Conservation (phyloP, 148 eudicot genomes). For the Vaccinium corymbosum region DNA sequence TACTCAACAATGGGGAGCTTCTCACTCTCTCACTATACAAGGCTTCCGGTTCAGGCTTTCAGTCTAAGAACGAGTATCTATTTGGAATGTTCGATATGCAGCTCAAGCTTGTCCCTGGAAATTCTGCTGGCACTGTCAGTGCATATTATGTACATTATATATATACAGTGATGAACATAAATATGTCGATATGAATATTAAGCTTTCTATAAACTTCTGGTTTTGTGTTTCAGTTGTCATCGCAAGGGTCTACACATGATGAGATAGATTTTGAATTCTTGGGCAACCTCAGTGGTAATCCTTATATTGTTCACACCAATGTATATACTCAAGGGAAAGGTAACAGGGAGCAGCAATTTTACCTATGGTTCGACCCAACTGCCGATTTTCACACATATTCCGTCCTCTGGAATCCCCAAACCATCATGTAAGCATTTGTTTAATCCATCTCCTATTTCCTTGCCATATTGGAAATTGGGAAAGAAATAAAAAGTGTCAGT, state of each 20-base stretch:
- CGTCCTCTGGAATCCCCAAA: conserved; percentile 4
- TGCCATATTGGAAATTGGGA: not conserved
- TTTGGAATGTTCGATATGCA: not conserved
- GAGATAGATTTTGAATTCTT: conserved; percentile 6
- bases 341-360: not conserved
- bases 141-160: not conserved
- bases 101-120: not conserved
- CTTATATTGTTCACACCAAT: conserved; percentile 1
- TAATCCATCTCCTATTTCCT: not conserved
- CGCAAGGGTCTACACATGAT: not conserved
- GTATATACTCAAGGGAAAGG: not conserved
- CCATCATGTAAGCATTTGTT: not conserved
- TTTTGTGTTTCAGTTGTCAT: not conserved
- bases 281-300: conserved; percentile 7
- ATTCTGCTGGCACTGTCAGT: not conserved
- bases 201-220: not conserved
- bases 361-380: conserved; percentile 2
- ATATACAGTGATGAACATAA: not conserved
- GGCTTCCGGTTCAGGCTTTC: not conserved
- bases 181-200: not conserved
- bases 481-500: not conserved
- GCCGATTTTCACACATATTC: conserved; percentile 6
- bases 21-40: not conserved
- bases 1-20: conserved; percentile 2
- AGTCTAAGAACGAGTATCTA: not conserved